Evolutionary conservation across 2,329 filamentous ascomycete genomes (phyloP).

Genomic region (Eurotiales sp.): DNA sequence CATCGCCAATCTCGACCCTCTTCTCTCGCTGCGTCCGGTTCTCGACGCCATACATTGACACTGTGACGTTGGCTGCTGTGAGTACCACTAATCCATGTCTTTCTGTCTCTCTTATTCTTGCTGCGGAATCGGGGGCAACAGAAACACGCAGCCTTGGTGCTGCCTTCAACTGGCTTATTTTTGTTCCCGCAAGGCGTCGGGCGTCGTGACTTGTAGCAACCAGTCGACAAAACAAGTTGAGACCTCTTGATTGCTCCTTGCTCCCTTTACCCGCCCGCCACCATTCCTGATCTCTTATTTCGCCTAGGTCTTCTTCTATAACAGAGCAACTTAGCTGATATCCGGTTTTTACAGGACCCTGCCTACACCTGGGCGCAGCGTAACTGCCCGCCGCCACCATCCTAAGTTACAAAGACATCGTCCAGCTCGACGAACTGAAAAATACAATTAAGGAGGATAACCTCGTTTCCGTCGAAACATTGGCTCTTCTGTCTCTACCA

Average conservation of each 20-base stretch:
- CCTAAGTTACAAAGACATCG: not conserved
- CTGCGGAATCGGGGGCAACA: too few relatives aligned
- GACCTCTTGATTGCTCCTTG: not conserved
- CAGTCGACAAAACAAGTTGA: not conserved
- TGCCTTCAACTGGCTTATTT: too few relatives aligned
- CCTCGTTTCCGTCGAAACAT: not conserved
- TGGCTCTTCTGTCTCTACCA: not conserved
- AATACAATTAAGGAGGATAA: not conserved
- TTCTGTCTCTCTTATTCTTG: too few relatives aligned
- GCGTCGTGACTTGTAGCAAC: too few relatives aligned
- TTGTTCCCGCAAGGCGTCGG: too few relatives aligned
- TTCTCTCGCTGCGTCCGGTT: not conserved
- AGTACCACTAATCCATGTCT: too few relatives aligned
- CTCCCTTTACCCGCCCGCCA: not conserved
- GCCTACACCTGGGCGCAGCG: not conserved
- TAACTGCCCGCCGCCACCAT: not conserved
- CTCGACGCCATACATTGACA: not conserved
- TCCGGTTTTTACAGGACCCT: not conserved
- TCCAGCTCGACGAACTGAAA: not conserved
- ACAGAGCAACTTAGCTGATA: not conserved
- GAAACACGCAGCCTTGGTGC: too few relatives aligned
- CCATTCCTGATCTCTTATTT: not conserved
- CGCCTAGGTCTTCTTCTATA: not conserved
- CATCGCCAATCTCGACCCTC: not conserved
- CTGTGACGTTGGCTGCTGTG: not conserved